phyloP scores from a whole-genome alignment of 2,329 filamentous ascomycete species.

The Colletotrichum cereale region DNA sequence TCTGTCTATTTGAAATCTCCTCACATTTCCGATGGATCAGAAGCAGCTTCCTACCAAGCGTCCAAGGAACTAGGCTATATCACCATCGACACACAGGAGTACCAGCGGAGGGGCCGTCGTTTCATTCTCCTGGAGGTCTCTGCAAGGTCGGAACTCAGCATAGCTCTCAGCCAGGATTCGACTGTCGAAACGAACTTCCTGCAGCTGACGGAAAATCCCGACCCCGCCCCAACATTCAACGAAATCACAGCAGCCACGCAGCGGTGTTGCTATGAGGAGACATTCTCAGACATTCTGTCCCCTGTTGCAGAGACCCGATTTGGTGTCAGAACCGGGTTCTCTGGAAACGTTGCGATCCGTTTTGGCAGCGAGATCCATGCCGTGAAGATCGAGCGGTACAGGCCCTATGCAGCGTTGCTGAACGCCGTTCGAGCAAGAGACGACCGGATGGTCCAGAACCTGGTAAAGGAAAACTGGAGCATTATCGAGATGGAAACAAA shows the following conservation, averaged over 20 bases:
- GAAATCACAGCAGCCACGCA: conserved; percentile 7
- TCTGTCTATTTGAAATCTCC: background rate
- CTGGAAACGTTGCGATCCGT: background rate
- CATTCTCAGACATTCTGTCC: background rate
- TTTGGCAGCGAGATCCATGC: background rate
- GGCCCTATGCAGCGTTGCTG: conserved; percentile 14
- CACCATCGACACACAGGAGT: background rate
- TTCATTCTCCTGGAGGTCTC: conserved; percentile 17
- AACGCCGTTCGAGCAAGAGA: background rate
- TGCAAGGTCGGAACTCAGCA: background rate
- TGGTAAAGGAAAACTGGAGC: background rate
- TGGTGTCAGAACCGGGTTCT: background rate
- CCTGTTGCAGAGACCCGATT: background rate
- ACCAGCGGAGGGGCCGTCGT: conserved; percentile 5
- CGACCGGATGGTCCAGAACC: background rate
- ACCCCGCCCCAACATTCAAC: background rate
- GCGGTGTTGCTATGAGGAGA: background rate
- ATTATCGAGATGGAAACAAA: background rate
- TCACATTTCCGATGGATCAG: background rate
- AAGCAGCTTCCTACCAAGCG: background rate
- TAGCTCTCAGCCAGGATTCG: background rate
- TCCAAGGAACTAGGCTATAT: background rate
- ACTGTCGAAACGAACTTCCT: no score
- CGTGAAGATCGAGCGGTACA: background rate
- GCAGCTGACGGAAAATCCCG: background rate